Evolutionary conservation across 306 rosid genomes (phyloP), one percentile per base, ranked within the genome.

Genomic region (Oemleria cerasiformis): DNA sequence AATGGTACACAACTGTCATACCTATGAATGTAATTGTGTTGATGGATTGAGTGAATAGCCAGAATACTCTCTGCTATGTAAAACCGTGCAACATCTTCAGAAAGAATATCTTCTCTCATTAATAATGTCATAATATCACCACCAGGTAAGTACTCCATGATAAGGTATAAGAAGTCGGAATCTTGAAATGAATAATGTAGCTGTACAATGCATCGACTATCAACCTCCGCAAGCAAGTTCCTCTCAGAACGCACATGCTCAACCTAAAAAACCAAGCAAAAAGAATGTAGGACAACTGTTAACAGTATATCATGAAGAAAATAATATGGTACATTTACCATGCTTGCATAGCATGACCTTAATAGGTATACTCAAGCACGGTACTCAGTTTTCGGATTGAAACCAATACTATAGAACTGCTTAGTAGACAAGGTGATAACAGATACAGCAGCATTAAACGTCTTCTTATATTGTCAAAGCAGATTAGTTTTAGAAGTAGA

Each of bases 231-330:
- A 71, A 95, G 92, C 83, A 95, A 89, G 86, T 95, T 95, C 86
- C 99, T 91, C 89, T 95, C 99, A 16, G 99, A 95, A 58, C 99
- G 89, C 68, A 91, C 99, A 83, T 95, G 99, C 82, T 95, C 99
- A 70, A 95, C 99, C 99, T 94, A 71, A 73, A 72, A 68, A 51
- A 45, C 5, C 20, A 21, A 74, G 48, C 30, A 10, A 65, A 57
- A 74, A 66, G n/a, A n/a, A n/a, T n/a, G 57, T 20, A 57, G 44
- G 41, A 39, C 25, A 62, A 74, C 77, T 60, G 44, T 80, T 41
- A 45, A 66, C 41, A 44, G 47, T 17, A 56, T 16, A 44, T 67
- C 67, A 57, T 14, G 49, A 36, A 4, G 16, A 45, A 34, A 8
- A 58, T 8, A 61, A 63, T 11, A 6, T 4, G 4, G 62, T 38